Evolutionary conservation across 23 red algal species (phyloP), one percentile per base, ranked within the genome.

Genomic region (Porphyridium purpureum): DNA sequence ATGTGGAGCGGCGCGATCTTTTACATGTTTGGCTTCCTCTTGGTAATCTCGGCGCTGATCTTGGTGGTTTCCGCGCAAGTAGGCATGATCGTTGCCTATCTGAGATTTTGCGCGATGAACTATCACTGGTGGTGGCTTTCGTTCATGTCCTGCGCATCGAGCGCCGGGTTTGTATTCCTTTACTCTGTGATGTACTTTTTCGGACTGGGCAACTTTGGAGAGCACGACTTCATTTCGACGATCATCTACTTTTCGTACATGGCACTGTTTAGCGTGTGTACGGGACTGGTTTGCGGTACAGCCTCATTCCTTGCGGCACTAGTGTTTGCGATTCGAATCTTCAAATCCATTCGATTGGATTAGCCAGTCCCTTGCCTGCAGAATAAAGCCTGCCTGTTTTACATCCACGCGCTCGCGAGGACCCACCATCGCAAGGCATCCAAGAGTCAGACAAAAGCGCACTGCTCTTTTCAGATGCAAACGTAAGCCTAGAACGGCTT

Each of bases 21-120:
- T 61, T 63, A 63, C 36, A 52, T 74, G 24, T 61, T 64, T 29
- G 69, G 69, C 23, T 74, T 74, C 17, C 17, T 44, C 11, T 44
- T 11, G 11, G 17, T 11, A 11, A 17, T 44, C 11, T 44, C 17
- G 11, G 11, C 17, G 38, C 17, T 44, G 17, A 11, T 44, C 11
- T 11, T 44, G 38, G 38, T 44, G 17, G 38, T 17, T 17, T 44
- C 11, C 38, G 38, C 17, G 17, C 11, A 44, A 44, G 38, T 44
- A 17, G 17, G 38, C 38, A 11, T 63, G 4, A 54, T 74, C 20
- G 33, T 74, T 21, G 47, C 42, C 21, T 74, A 74, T 48, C 29
- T 74, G 1, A 46, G 49, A 11, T 21, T 74, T 21, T 24, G 35
- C n/a, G 32, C 44, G 21, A 54, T 61, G 47, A 54, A 74, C 69